Base-by-base conservation (phyloP, 2,329 filamentous ascomycete species). In the Gyromitra esculenta region DNA sequence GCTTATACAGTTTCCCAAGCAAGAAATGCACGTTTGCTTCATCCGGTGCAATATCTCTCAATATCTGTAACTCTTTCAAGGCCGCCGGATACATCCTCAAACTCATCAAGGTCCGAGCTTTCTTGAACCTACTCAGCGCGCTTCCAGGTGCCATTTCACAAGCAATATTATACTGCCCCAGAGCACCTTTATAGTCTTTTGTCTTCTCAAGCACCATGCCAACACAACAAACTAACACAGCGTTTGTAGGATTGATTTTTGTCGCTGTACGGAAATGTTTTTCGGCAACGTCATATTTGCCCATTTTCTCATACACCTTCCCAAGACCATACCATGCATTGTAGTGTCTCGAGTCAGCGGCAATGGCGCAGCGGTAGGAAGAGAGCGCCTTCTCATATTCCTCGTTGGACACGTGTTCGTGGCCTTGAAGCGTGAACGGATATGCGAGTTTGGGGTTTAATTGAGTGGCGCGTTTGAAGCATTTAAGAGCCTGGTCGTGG, bases 11-110 rank as follows among this genome's bases (percentile, higher is more conserved):
- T 82, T 93, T 92, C 21, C 94, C 96, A 50, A 99, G 89, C 78
- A 97, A 86, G 85, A 97, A 99, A 85, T 97, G 96, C 48, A 99
- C 94, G 81, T 94, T 97, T 3, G 95, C 93, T 83, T 98, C 95
- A 82, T 99, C 94, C 0, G 96, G 95, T 4, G 94, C 94, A 78
- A 97, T 87, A 80, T 97, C 93, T 82, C 96, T 96, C 76, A 99
- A 85, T n/a, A 94, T 88, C 83, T 94, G 90, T 70, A 99, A 86
- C 82, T 99, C 96, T 35, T 88, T 87, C 79, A 96, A 87, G 0
- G 96, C 96, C 62, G 90, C 80, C 8, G 80, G 79, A 39, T 81
- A 87, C 83, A 86, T 90, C 79, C 85, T 89, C 35, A 97, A 86
- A 71, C 91, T 91, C 85, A 98, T 90, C 62, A 98, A 85, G 13